Percentiles rank a stretch among this genome's conserved stretches.
These are phyloP conservation scores for Corymbia calophylla DNA, from an alignment of 441 rosid species.

Conservation along the genomic window DNA sequence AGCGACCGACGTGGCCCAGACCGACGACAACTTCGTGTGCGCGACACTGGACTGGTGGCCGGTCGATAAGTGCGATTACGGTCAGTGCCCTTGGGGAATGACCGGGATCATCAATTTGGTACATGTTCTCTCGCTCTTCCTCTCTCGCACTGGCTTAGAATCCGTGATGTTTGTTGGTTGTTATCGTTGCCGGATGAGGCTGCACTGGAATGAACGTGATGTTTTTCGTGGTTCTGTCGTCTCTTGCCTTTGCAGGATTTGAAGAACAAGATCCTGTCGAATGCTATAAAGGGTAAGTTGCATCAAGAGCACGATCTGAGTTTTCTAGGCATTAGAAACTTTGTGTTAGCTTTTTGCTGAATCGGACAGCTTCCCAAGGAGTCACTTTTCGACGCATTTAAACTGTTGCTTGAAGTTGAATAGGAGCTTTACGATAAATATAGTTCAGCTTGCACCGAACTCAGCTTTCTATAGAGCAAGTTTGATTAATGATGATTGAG, in stretches of 20 bases:
- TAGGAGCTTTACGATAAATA: background rate
- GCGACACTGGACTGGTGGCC: slow-evolving; percentile 73
- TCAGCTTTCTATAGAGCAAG: background rate
- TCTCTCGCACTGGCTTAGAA: background rate
- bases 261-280: slow-evolving; percentile 29
- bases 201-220: background rate
- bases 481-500: background rate
- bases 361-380: background rate
- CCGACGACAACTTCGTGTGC: slow-evolving; percentile 46
- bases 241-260: slow-evolving; percentile 27
- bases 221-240: background rate
- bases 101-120: slow-evolving; percentile 47
- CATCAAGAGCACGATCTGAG: background rate
- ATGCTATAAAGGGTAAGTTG: slow-evolving; percentile 38
- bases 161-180: background rate
- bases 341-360: background rate
- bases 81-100: slow-evolving; percentile 51
- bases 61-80: slow-evolving; percentile 36
- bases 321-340: background rate
- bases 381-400: background rate
- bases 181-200: background rate
- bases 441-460: background rate
- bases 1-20: slow-evolving; percentile 27
- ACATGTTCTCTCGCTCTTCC: background rate
- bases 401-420: background rate